A percentile compares a stretch with the other conserved stretches of the same genome.
Evolutionary conservation across 139 green algal species (phyloP).

Genomic region (Tetradesmus lagerheimii): DNA sequence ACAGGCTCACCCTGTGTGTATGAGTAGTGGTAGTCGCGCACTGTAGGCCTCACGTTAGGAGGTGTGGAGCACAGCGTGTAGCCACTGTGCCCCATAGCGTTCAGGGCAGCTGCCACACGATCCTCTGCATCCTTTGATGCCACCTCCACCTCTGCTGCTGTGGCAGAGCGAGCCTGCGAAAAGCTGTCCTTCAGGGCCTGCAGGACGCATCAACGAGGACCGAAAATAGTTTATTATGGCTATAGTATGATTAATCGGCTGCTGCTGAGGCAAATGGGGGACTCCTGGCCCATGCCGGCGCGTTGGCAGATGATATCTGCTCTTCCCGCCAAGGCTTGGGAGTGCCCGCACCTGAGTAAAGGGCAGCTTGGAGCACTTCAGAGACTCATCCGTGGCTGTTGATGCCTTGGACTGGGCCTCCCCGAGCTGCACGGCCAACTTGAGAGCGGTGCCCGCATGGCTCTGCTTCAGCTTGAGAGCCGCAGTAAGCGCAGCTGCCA

Average conservation of each 20-base stretch:
- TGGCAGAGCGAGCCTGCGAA: not conserved
- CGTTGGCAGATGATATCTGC: not conserved
- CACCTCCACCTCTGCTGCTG: not conserved
- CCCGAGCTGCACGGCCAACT: not conserved
- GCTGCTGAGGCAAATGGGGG: not conserved
- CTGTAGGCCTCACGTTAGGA: constrained; percentile 12
- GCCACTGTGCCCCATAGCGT: not conserved
- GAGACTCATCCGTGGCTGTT: not conserved
- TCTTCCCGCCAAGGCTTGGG: not conserved
- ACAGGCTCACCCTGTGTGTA: constrained; percentile 27
- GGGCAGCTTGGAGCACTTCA: not conserved
- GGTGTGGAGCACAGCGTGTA: not conserved
- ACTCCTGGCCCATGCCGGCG: not conserved
- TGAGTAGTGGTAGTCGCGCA: constrained; percentile 44
- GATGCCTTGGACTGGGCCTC: not conserved
- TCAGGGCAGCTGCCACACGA: constrained; percentile 26
- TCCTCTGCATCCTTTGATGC: not conserved
- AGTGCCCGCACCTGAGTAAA: not conserved
- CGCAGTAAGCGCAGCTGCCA: not conserved
- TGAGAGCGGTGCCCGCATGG: not conserved
- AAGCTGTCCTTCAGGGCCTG: not conserved
- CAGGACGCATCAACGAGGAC: not conserved
- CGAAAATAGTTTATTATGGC: not conserved
- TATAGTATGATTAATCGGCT: not conserved
- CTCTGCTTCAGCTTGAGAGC: not conserved